Evolutionary conservation across 257 asterid species (phyloP).

Genomic region (Henckelia pumila): DNA sequence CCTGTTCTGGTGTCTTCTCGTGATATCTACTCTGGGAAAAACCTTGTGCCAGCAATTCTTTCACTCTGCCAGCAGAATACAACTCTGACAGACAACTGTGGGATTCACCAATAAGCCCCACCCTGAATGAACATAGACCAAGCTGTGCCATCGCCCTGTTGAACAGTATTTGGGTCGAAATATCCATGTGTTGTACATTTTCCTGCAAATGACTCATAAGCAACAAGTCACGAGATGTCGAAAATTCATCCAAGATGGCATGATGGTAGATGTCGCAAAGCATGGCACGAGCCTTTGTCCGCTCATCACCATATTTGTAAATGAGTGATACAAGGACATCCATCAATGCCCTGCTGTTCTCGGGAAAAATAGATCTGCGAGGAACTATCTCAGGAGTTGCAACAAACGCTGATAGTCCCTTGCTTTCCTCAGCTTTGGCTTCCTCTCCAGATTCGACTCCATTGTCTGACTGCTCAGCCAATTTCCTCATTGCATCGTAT

Average conservation of each 20-base stretch:
- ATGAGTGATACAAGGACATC: conserved; percentile 76
- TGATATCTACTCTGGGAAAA: conserved; percentile 89
- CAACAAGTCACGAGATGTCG: conserved; percentile 78
- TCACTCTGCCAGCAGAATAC: conserved; percentile 90
- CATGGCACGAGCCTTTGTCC: conserved; percentile 98
- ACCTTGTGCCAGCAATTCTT: conserved; percentile 96
- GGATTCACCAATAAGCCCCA: conserved; percentile 71
- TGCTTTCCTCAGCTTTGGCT: conserved; percentile 50
- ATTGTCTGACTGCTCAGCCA: conserved; percentile 59
- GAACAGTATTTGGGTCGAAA: conserved; percentile 85
- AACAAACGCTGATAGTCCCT: conserved; percentile 66
- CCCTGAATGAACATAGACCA: conserved; percentile 88
- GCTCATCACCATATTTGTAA: conserved; percentile 81
- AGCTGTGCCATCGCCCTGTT: conserved; percentile 97
- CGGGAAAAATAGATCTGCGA: conserved; percentile 81
- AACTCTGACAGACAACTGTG: conserved; percentile 86
- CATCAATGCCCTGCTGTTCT: conserved; percentile 77
- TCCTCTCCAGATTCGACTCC: conserved; percentile 58
- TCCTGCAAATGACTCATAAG: conserved; percentile 99
- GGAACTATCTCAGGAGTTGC: conserved; percentile 77
- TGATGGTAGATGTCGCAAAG: conserved; percentile 96
- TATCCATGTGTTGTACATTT: conserved; percentile 91
- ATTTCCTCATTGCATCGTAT: conserved; percentile 87
- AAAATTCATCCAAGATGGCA: conserved; percentile 77
- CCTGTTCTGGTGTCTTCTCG: conserved; percentile 99